Evolutionary conservation across 2,329 filamentous ascomycete species (phyloP), one percentile per base, ranked within the genome.

Genomic region (Sphaerostilbella broomeana): DNA sequence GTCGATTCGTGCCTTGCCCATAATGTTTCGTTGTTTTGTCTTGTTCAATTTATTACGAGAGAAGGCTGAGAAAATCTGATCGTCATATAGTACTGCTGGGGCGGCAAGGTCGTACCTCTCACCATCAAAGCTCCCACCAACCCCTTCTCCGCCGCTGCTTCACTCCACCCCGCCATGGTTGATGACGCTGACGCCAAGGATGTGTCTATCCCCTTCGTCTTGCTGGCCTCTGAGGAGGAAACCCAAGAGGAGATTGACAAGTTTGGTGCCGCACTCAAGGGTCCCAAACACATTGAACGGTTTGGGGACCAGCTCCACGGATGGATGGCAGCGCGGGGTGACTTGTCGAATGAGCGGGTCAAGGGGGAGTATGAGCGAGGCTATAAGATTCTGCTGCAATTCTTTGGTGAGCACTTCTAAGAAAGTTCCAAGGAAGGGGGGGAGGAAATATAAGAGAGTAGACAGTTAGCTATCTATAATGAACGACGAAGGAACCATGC

Each of bases 171-270:
- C 1, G 77, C 77, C 47, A 79, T 81, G 74, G 72, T 82, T 28
- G 77, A 82, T 46, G 63, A 73, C 15, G 62, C 66, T 24, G 81
- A 86, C 31, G 81, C 79, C 2, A 55, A 66, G 47, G 65, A 62
- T 7, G 68, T 85, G 58, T 75, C 69, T 38, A 66, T 83, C 6
- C 82, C 82, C 2, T 62, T 82, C 27, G 66, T 71, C 39, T 50
- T 84, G 50, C 67, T 86, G 2, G 79, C 82, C 1, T 84, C 79
- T 22, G 73, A 73, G 53, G 81, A 86, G 48, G 78, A 85, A 65
- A 57, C 65, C 3, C 63, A 58, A 0, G 71, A 73, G 4, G 68
- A 68, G 26, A 72, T 81, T 27, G 63, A 75, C 57, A 65, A 74
- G 55, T 79, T 76, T 46, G 67, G 75, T 54, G 58, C 64, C n/a